Conservation (phyloP, 78 protist species). For the Tieghemostelium lacteum region DNA sequence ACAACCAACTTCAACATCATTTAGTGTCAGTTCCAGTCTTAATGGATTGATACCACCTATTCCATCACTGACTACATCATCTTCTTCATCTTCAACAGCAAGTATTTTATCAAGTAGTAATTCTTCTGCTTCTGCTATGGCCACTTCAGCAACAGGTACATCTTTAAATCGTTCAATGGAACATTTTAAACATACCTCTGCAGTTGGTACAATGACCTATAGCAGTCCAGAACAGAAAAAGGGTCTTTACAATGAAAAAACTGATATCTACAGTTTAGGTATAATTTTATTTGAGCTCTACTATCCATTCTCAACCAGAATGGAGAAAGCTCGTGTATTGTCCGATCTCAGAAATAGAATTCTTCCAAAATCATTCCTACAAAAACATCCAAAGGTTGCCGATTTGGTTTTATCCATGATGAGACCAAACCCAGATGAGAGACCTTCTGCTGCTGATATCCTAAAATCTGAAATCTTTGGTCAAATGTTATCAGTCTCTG, state of each 20-base stretch:
- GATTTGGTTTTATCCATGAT: constrained; percentile 23
- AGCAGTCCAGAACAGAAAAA: constrained; percentile 79
- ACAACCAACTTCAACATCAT: constrained; percentile 7
- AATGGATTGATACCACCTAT: not conserved
- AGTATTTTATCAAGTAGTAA: not conserved
- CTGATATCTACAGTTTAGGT: constrained; percentile 77
- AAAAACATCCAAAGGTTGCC: constrained; percentile 39
- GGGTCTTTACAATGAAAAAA: constrained; percentile 70
- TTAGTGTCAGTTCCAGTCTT: not conserved
- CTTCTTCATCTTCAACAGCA: not conserved
- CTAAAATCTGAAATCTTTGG: constrained; percentile 58
- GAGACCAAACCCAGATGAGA: constrained; percentile 36
- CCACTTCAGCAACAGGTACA: constrained; percentile 6
- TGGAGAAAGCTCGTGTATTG: constrained; percentile 70
- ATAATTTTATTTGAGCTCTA: constrained; percentile 76
- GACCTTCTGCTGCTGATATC: constrained; percentile 74
- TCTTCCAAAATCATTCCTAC: constrained; percentile 35
- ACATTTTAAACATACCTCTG: constrained; percentile 76
- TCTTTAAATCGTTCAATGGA: constrained; percentile 49
- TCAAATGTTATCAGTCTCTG: constrained; percentile 12
- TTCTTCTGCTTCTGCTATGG: constrained; percentile 22
- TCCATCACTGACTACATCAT: not conserved
- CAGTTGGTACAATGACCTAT: constrained; percentile 79
- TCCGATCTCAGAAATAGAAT: constrained; percentile 44
- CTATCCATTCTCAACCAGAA: constrained; percentile 52